Conservation (phyloP, 768 basidiomycete genomes). For the Butyriboletus loyo region DNA sequence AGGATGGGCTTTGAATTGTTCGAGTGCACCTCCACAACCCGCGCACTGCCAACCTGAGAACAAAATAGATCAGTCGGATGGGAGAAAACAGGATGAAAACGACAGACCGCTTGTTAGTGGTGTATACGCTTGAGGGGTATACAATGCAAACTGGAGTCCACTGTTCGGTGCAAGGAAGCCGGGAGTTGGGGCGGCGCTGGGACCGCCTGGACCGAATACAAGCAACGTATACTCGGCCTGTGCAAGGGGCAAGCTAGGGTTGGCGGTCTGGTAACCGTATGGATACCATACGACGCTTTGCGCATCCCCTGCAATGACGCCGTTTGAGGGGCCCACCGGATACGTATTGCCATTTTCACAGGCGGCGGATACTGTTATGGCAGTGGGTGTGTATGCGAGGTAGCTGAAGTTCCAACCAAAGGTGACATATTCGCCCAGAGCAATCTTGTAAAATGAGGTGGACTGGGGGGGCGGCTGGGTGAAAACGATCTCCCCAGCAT, state of each 20-base stretch:
- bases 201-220: constrained; percentile 55
- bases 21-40: constrained; percentile 30
- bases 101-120: constrained; percentile 44
- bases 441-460: constrained; percentile 68
- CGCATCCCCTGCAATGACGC: constrained; percentile 48
- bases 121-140: constrained; percentile 56
- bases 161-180: constrained; percentile 55
- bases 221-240: constrained; percentile 59
- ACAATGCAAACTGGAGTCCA: constrained; percentile 57
- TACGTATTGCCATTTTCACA: constrained; percentile 70
- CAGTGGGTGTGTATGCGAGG: constrained; percentile 47
- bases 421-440: constrained; percentile 50
- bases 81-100: background rate
- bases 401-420: constrained; percentile 76
- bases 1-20: constrained; percentile 30
- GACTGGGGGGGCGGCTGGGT: constrained; percentile 58
- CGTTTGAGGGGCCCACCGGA: constrained; percentile 56
- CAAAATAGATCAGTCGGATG: background rate
- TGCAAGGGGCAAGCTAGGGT: constrained; percentile 54
- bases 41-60: constrained; percentile 28
- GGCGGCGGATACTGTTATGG: constrained; percentile 61
- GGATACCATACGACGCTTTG: constrained; percentile 59
- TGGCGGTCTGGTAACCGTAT: constrained; percentile 48
- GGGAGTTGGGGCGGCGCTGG: constrained; percentile 43
- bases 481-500: constrained; percentile 46